Base-by-base conservation (phyloP, 768 basidiomycete genomes). In the Piloderma croceum region DNA sequence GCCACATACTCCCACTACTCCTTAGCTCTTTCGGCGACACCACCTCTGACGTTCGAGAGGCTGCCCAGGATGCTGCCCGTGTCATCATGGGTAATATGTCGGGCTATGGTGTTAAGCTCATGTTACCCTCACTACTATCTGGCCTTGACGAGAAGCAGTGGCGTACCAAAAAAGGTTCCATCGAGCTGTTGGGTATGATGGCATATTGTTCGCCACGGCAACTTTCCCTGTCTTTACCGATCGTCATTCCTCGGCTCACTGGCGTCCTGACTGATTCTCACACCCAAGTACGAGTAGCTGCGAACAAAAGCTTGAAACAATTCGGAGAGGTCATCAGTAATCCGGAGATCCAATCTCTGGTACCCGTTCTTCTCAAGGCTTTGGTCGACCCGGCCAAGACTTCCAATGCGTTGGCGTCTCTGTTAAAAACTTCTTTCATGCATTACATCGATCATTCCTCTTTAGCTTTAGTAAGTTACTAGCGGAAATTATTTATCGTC, bases 251-350 rank as follows among this genome's bases (percentile, higher is more conserved):
- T 6, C 81, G 86, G n/a, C 67, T 99, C 19, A 96, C 93, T 15
- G 87, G 82, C 4, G 92, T 96, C 36, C 70, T 99, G 41, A 98
- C 92, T 40, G 96, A 99, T 61, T 93, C 96, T 5, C 96, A 98
- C 68, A 83, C 91, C 11, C 94, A 98, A 72, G 96, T 99, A 22
- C 80, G 90, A 46, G 64, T 77, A 6, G 81, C 93, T 2, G 96
- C 94, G 12, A 98, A 97, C 67, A 85, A 87, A 64, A 91, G 89
- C 61, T 65, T 99, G 63, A 97, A 98, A 61, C 87, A 90, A 57
- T 98, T 99, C 58, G 96, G 96, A 23, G 96, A 98, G 63, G 96
- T 99, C 41, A 92, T 97, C 56, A 91, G 75, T 61, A 99, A 98
- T 54, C 96, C 96, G 0, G 96, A 99, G 64, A 90, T 98, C 45